Conservation (phyloP, 306 rosid species). For the Quercus mongolica region DNA sequence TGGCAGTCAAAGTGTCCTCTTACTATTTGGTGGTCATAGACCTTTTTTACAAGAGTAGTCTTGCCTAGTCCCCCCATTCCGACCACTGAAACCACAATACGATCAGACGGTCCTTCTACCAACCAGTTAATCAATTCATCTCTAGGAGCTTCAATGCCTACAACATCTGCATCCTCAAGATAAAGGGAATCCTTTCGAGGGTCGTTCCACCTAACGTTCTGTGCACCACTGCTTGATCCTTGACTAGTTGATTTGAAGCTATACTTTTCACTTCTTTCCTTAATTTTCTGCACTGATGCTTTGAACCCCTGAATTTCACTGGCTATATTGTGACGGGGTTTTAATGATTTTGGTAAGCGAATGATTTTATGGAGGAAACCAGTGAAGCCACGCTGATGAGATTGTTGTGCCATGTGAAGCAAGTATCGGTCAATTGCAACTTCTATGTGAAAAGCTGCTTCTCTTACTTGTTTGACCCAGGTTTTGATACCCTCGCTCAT, state of each 20-base stretch:
- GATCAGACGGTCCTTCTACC: neutral
- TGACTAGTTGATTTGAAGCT: neutral
- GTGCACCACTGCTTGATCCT: too few species aligned
- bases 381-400: too few species aligned
- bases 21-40: neutral
- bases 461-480: too few species aligned
- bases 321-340: too few species aligned
- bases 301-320: too few species aligned
- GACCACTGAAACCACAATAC: slow-evolving; percentile 19
- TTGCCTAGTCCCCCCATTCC: slow-evolving; percentile 44
- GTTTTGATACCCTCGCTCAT: too few species aligned
- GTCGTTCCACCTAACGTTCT: neutral
- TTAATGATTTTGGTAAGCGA: too few species aligned
- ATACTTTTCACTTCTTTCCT: neutral
- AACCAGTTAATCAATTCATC: slow-evolving; percentile 16
- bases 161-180: slow-evolving; percentile 24
- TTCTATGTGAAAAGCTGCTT: too few species aligned
- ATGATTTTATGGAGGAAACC: too few species aligned
- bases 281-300: too few species aligned
- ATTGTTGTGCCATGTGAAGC: neutral
- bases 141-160: slow-evolving; percentile 22
- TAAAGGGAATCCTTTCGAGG: slow-evolving; percentile 20
- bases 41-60: slow-evolving; percentile 22
- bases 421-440: too few species aligned
- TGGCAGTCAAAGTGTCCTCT: slow-evolving; percentile 16